These are phyloP conservation scores for Liriodendron chinense DNA, from an alignment of 164 flowering plant species.

Conservation along the genomic window DNA sequence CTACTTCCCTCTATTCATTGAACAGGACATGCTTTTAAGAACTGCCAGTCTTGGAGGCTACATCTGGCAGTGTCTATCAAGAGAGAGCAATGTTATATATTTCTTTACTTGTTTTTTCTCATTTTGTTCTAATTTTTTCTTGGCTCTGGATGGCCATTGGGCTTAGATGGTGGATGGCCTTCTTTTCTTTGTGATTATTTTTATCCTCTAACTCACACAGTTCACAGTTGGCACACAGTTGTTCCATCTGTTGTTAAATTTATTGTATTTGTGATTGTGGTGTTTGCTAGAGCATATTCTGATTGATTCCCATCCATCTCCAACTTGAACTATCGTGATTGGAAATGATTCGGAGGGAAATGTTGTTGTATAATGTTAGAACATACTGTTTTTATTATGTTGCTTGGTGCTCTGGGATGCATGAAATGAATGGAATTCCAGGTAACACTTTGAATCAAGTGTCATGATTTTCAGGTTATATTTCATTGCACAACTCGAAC, in stretches of 20 bases:
- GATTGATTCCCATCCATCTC: neutral
- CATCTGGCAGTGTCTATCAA: no score
- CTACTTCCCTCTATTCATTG: no score
- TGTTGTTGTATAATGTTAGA: neutral
- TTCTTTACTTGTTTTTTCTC: no score
- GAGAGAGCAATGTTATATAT: no score
- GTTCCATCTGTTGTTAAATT: neutral
- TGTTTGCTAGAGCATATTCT: neutral
- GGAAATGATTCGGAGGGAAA: neutral
- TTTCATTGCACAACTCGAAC: constrained; percentile 88
- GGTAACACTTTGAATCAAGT: neutral
- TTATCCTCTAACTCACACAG: no score
- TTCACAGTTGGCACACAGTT: no score
- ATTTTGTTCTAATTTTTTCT: no score
- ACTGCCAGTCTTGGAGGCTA: no score
- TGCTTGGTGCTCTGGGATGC: neutral
- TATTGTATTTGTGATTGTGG: neutral
- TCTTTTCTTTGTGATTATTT: no score
- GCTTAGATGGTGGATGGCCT: no score
- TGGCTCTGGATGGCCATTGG: no score
- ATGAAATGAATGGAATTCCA: neutral
- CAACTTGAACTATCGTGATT: neutral
- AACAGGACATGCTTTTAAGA: no score
- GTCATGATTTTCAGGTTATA: constrained; percentile 51
- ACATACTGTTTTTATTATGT: neutral